Percentiles rank a stretch among this genome's conserved stretches.
Conservation (phyloP, 495 filamentous ascomycete genomes). For the Aspergillus mulundensis region DNA sequence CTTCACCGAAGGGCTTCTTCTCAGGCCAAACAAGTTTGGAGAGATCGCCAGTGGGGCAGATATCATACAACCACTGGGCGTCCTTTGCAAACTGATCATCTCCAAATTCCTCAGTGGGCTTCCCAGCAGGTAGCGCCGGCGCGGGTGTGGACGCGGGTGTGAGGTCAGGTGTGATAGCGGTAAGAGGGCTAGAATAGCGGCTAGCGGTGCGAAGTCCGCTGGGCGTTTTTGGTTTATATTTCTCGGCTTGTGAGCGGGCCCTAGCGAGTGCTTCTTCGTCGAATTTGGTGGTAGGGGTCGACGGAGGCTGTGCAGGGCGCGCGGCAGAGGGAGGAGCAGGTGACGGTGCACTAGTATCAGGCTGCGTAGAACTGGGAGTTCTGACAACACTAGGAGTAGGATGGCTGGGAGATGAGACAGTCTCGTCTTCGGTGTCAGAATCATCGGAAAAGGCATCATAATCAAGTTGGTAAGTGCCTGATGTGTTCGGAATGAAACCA, state of each 20-base stretch:
- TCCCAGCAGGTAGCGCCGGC: background rate
- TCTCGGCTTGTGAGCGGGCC: conserved; percentile 36
- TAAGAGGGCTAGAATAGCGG: conserved; percentile 32
- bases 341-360: conserved; percentile 4
- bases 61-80: conserved; percentile 26
- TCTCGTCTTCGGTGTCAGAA: conserved; percentile 11
- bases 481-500: conserved; percentile 25
- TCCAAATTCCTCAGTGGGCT: conserved; percentile 19
- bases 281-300: conserved; percentile 20
- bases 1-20: conserved; percentile 12
- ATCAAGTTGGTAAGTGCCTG: conserved; percentile 26
- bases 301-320: conserved; percentile 13
- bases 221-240: conserved; percentile 45
- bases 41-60: conserved; percentile 27
- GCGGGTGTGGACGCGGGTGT: background rate
- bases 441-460: conserved; percentile 24
- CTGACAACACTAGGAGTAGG: conserved; percentile 6
- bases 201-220: conserved; percentile 43
- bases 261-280: conserved; percentile 27
- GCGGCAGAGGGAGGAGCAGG: conserved; percentile 12
- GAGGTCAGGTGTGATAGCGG: conserved; percentile 17
- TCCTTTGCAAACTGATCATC: conserved; percentile 26
- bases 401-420: conserved; percentile 9
- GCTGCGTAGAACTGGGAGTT: background rate
- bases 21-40: conserved; percentile 21